phyloP scores from a whole-genome alignment of 1,284 basidiomycete species.

The Lentinula novae-zelandiae region DNA sequence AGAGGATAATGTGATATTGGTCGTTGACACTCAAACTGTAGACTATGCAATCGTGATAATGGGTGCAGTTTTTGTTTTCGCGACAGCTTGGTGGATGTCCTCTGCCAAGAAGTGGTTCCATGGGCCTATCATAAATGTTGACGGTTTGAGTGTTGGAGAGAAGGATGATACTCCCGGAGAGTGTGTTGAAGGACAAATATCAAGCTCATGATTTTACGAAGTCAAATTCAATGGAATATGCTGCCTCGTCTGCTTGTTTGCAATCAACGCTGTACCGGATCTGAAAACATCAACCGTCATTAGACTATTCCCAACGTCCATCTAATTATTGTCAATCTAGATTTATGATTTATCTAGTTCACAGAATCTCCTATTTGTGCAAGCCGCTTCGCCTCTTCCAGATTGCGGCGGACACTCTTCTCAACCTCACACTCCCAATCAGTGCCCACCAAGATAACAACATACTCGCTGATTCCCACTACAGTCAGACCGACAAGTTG shows the following conservation, averaged over 20 bases:
- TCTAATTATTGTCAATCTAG: no score
- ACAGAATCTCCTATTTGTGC: not conserved
- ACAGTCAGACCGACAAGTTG: conserved; percentile 71
- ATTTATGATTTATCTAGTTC: not conserved
- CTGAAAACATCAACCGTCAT: no score
- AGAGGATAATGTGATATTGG: not conserved
- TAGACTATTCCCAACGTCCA: no score
- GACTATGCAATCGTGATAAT: conserved; percentile 69
- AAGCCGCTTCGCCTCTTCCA: conserved; percentile 35
- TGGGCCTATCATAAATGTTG: conserved; percentile 58
- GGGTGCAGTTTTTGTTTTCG: conserved; percentile 60
- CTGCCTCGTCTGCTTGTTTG: no score
- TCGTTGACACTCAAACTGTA: conserved; percentile 20
- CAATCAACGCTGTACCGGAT: no score
- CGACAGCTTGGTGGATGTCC: conserved; percentile 57
- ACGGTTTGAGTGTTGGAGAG: conserved; percentile 18
- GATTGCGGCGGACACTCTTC: conserved; percentile 48
- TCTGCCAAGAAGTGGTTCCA: conserved; percentile 71
- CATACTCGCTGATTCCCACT: conserved; percentile 68
- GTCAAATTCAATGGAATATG: no score
- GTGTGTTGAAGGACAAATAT: no score
- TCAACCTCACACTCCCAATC: conserved; percentile 63
- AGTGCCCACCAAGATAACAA: conserved; percentile 60
- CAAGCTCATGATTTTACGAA: no score
- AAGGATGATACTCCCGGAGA: not conserved